Conservation (phyloP, 2,329 filamentous ascomycete genomes). For the Colletotrichum liaoningense region DNA sequence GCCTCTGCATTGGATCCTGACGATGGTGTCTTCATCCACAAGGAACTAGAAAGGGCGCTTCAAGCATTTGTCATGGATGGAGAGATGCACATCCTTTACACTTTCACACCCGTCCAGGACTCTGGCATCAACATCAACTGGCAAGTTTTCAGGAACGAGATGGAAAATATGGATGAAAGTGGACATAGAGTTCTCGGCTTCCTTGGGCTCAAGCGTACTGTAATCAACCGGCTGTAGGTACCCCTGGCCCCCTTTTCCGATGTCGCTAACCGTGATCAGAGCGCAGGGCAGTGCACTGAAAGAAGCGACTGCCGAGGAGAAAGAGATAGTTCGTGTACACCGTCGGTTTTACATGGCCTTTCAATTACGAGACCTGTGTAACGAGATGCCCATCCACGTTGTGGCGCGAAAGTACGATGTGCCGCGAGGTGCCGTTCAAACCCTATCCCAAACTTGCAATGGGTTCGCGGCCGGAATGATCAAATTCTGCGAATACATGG, state of each 20-base stretch:
- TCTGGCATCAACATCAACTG: constrained; percentile 71
- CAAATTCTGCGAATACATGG: constrained; percentile 83
- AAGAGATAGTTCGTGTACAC: constrained; percentile 72
- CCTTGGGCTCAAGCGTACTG: constrained; percentile 74
- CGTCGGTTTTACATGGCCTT: constrained; percentile 80
- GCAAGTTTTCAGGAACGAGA: constrained; percentile 77
- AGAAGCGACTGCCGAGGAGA: constrained; percentile 70
- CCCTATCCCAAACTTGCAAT: constrained; percentile 78
- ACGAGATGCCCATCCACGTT: constrained; percentile 77
- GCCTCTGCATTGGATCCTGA: constrained; percentile 79
- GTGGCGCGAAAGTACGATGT: constrained; percentile 78
- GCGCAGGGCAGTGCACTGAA: constrained; percentile 74
- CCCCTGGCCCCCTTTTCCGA: not conserved
- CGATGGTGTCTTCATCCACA: constrained; percentile 78
- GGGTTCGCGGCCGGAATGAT: constrained; percentile 84
- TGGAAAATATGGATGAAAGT: constrained; percentile 78
- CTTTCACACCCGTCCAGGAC: constrained; percentile 77
- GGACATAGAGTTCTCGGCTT: constrained; percentile 75
- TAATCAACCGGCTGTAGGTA: constrained; percentile 74
- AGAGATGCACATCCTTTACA: constrained; percentile 83
- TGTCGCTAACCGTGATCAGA: constrained; percentile 53
- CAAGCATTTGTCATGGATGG: constrained; percentile 83
- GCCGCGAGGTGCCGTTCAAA: constrained; percentile 78
- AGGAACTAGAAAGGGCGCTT: constrained; percentile 75
- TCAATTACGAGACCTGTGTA: constrained; percentile 82